Evolutionary conservation across 75 land plant genomes (phyloP).

Genomic region (Pseudotsuga menziesii): DNA sequence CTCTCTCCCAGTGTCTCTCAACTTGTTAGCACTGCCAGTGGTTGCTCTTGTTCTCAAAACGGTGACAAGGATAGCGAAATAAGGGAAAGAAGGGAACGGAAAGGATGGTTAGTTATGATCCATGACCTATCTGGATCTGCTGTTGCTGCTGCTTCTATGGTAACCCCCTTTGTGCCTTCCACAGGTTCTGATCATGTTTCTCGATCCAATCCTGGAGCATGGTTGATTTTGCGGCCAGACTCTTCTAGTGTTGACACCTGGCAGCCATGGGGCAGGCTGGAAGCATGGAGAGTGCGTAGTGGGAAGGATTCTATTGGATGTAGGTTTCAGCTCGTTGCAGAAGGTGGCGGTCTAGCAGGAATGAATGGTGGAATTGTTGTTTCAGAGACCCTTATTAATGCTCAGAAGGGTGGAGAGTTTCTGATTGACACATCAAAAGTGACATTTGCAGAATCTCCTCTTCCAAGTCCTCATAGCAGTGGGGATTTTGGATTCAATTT

Average conservation of each 20-base stretch:
- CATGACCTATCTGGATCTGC: slow-evolving; percentile 95
- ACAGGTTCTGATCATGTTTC: slow-evolving; percentile 84
- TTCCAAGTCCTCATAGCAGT: slow-evolving; percentile 63
- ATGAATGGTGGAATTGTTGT: slow-evolving; percentile 57
- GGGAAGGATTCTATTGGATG: slow-evolving; percentile 48
- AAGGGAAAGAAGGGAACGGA: slow-evolving; percentile 81
- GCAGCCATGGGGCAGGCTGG: slow-evolving; percentile 55
- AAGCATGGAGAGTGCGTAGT: slow-evolving; percentile 53
- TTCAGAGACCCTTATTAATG: slow-evolving; percentile 56
- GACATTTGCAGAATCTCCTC: slow-evolving; percentile 38
- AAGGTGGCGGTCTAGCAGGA: slow-evolving; percentile 41
- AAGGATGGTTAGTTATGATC: slow-evolving; percentile 91
- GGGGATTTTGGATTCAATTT: slow-evolving; percentile 40
- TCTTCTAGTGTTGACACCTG: slow-evolving; percentile 31
- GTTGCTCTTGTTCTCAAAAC: slow-evolving; percentile 33
- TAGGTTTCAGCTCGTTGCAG: slow-evolving; percentile 50
- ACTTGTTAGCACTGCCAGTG: slow-evolving; percentile 21
- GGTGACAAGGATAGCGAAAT: slow-evolving; percentile 40
- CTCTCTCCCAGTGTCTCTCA: slow-evolving; percentile 35
- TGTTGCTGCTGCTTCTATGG: slow-evolving; percentile 94
- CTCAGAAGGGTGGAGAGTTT: slow-evolving; percentile 83
- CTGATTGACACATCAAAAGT: slow-evolving; percentile 62
- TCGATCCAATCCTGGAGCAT: slow-evolving; percentile 88
- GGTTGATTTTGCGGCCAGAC: slow-evolving; percentile 87
- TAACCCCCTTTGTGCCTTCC: slow-evolving; percentile 94